Base-by-base conservation (phyloP, 306 rosid genomes). In the Trichosanthes cucumerina region DNA sequence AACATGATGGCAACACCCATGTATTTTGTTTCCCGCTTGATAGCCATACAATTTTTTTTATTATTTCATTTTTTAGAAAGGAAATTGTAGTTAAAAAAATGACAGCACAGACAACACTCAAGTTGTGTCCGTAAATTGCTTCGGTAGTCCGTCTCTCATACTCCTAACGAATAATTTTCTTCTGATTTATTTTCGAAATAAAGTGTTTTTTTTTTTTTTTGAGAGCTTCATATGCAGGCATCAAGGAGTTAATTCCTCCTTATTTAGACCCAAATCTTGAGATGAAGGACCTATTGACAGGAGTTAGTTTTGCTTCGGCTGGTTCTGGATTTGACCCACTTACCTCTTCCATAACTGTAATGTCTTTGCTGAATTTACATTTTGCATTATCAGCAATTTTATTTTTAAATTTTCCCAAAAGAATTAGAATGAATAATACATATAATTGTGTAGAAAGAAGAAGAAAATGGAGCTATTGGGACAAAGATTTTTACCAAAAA, bases 231-330 rank as follows among this genome's bases (percentile, higher is more conserved):
- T 87, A 87, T 81, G 19, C 63, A 9, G 94, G 94, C 3, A 34
- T 90, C n/a, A 91, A 91, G 77, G 88, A 87, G 54, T 43, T 80
- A 62, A 58, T 91, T 33, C 94, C 97, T 73, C 86, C 97, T 60
- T 91, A 90, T 83, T 81, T 91, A 84, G 94, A 90, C 16, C 89
- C 92, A 72, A 88, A 44, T 31, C 88, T 91, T 9, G 69, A 53
- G 53, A 14, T 57, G 21, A 19, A 83, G 39, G 94, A 89, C 76
- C 81, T 90, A 1, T 62, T 86, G 83, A 87, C 85, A 21, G 97
- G 94, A 77, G 94, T 88, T 31, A 91, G 91, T 77, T 91, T 91
- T 79, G 97, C 97, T 24, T 90, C 97, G 2, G 97, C 89, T 38
- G 97, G 87, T 74, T 87, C 92, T 73, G 97, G 97, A 3, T 86